Conservation (phyloP, 768 basidiomycete genomes). For the Leucogyrophana mollusca region DNA sequence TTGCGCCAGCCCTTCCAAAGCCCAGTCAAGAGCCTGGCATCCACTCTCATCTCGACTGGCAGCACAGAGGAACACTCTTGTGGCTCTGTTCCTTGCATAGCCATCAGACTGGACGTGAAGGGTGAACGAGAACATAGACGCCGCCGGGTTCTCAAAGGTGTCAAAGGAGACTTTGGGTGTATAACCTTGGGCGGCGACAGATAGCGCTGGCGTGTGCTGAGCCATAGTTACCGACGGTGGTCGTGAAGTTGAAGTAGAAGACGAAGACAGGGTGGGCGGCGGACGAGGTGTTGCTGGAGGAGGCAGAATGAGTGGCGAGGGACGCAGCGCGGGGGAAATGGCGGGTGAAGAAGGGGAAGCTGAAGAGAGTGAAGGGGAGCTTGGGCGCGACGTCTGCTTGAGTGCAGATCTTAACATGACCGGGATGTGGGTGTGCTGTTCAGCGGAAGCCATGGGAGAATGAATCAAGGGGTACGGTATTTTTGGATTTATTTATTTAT, state of each 20-base stretch:
- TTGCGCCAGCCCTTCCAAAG: constrained; percentile 78
- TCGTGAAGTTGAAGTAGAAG: constrained; percentile 19
- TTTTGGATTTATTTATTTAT: not conserved
- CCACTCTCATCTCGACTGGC: constrained; percentile 89
- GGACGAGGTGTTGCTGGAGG: constrained; percentile 13
- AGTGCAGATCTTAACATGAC: constrained; percentile 51
- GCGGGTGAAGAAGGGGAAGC: constrained; percentile 19
- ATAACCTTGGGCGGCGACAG: constrained; percentile 30
- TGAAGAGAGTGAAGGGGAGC: constrained; percentile 15
- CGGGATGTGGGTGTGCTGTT: constrained; percentile 13
- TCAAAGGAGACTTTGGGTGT: constrained; percentile 71
- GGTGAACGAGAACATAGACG: constrained; percentile 86
- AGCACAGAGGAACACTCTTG: constrained; percentile 88
- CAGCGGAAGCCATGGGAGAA: not conserved
- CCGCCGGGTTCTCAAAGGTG: constrained; percentile 79
- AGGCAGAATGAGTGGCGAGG: constrained; percentile 9
- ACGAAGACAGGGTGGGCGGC: constrained; percentile 11
- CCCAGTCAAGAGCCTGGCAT: constrained; percentile 87
- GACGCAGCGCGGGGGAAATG: constrained; percentile 13
- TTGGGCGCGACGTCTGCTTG: constrained; percentile 38
- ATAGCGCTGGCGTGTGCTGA: constrained; percentile 14
- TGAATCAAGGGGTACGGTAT: not conserved
- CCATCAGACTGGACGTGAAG: constrained; percentile 82
- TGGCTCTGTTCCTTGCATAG: constrained; percentile 71
- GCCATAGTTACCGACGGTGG: constrained; percentile 13